Percentiles rank a stretch among this genome's conserved stretches.
Conservation (phyloP, 2,329 filamentous ascomycete species). For the Nectriaceae sp. region DNA sequence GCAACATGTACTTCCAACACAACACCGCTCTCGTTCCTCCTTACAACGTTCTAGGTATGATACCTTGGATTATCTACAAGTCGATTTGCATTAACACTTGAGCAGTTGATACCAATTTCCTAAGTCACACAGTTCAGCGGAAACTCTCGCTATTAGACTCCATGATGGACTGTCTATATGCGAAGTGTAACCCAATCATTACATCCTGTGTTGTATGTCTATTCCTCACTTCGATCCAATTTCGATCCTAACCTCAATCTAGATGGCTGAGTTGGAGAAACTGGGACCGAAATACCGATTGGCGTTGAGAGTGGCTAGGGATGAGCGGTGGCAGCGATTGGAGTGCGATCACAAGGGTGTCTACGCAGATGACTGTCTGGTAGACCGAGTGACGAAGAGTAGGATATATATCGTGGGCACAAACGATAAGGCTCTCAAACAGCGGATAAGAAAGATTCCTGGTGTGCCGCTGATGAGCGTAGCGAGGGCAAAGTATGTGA, state of each 20-base stretch:
- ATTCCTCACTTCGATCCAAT: not conserved
- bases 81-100: conserved; percentile 45
- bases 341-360: conserved; percentile 88
- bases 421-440: conserved; percentile 78
- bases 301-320: conserved; percentile 80
- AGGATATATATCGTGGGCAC: conserved; percentile 79
- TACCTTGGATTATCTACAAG: not conserved
- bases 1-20: conserved; percentile 84
- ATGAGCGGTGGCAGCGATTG: conserved; percentile 84
- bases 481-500: conserved; percentile 87
- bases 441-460: conserved; percentile 73
- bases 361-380: conserved; percentile 81
- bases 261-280: conserved; percentile 83
- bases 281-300: conserved; percentile 86
- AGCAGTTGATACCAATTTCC: conserved; percentile 86
- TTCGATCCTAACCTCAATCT: not conserved
- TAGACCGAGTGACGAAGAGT: conserved; percentile 72
- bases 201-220: conserved; percentile 60
- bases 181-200: conserved; percentile 86
- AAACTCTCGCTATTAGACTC: conserved; percentile 86
- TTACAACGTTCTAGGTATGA: conserved; percentile 47
- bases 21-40: conserved; percentile 85
- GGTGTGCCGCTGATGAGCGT: conserved; percentile 77
- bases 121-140: conserved; percentile 85
- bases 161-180: conserved; percentile 93